Conservation (phyloP, 345 rosid species). For the Gossypioides kirkii region DNA sequence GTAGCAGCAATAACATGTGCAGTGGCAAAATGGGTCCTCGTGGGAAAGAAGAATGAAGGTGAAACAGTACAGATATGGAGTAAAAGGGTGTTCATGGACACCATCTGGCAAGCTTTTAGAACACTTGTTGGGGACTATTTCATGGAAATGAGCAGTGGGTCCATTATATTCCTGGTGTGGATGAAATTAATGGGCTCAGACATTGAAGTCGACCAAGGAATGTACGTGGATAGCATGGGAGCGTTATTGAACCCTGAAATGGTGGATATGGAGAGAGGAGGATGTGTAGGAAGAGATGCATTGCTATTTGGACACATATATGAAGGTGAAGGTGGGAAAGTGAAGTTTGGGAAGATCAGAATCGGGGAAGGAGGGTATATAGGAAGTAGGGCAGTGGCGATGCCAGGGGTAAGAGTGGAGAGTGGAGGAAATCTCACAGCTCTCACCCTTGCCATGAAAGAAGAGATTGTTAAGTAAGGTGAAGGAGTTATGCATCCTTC, state of each 20-base stretch:
- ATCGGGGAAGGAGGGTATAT: constrained; percentile 45
- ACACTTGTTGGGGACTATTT: constrained; percentile 53
- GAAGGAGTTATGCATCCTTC: neutral
- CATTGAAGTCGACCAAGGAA: constrained; percentile 36
- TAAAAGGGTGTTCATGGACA: constrained; percentile 46
- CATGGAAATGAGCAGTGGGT: constrained; percentile 51
- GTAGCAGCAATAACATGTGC: constrained; percentile 39
- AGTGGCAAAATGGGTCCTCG: constrained; percentile 48
- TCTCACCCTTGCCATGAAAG: constrained; percentile 58
- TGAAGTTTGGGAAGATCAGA: constrained; percentile 52
- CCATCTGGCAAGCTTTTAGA: constrained; percentile 55
- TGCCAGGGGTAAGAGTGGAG: constrained; percentile 59
- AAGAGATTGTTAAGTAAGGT: constrained; percentile 35
- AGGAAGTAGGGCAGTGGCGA: constrained; percentile 50
- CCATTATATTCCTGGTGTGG: constrained; percentile 35
- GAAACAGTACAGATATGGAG: constrained; percentile 49
- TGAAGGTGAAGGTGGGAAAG: constrained; percentile 55
- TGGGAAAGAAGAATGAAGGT: constrained; percentile 54
- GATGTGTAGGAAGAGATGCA: constrained; percentile 50
- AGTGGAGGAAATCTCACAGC: constrained; percentile 41
- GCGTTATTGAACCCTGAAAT: constrained; percentile 57
- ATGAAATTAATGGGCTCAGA: constrained; percentile 58
- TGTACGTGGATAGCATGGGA: constrained; percentile 55
- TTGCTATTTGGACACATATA: constrained; percentile 57
- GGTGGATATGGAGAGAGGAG: constrained; percentile 54